Evolutionary conservation across 2,329 filamentous ascomycete genomes (phyloP).

Genomic region (Scytalidium lignicola): DNA sequence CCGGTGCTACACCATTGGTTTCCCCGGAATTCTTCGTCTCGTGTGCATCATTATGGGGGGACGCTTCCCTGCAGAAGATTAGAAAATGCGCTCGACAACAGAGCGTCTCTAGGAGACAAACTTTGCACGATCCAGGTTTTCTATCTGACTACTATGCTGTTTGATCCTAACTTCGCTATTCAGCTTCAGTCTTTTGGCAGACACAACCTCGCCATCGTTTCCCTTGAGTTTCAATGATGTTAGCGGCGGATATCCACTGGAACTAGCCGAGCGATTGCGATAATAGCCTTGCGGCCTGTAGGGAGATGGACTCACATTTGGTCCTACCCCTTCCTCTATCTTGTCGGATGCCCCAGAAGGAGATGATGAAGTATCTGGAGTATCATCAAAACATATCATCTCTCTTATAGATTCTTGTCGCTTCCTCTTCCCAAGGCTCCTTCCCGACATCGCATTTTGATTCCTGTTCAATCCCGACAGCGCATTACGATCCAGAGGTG

Average conservation of each 20-base stretch:
- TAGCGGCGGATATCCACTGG: not conserved
- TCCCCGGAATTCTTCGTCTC: not conserved
- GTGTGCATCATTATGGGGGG: not conserved
- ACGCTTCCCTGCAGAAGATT: slow-evolving; percentile 1
- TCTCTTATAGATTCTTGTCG: not conserved
- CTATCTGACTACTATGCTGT: slow-evolving; percentile 1
- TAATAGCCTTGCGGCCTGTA: not conserved
- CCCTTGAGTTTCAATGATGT: slow-evolving; percentile 3
- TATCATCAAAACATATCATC: not conserved
- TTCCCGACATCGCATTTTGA: slow-evolving; percentile 6
- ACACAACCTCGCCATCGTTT: slow-evolving; percentile 2
- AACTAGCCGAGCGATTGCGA: not conserved
- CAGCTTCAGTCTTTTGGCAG: slow-evolving; percentile 1
- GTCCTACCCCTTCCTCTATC: not conserved
- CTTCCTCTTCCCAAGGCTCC: slow-evolving; percentile 3
- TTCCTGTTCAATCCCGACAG: slow-evolving; percentile 1
- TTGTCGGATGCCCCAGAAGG: not conserved
- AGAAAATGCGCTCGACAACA: not conserved
- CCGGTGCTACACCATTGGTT: not conserved
- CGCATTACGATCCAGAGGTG: not conserved
- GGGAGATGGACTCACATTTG: not conserved
- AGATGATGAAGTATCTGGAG: not conserved
- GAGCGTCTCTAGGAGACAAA: not conserved
- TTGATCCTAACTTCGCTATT: not conserved
- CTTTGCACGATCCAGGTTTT: slow-evolving; percentile 1